phyloP scores from a whole-genome alignment of 2,329 filamentous ascomycete genomes.

The Pestalotiopsis sp. region DNA sequence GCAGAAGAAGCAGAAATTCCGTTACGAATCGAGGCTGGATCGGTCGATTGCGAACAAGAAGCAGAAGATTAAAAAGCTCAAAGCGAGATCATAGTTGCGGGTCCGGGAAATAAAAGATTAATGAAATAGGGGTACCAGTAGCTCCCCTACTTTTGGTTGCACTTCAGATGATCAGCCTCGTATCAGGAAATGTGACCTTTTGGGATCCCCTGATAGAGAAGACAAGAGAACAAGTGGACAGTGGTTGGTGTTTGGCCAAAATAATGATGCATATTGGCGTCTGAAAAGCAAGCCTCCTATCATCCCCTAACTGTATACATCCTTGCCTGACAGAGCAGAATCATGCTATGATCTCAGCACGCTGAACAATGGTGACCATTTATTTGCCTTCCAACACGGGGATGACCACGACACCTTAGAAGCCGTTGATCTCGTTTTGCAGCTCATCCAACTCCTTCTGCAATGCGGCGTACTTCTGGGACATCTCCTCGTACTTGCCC shows the following conservation, averaged over 20 bases:
- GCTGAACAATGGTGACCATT: not conserved
- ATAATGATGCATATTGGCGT: not conserved
- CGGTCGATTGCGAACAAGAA: constrained; percentile 75
- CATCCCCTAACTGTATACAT: constrained; percentile 4
- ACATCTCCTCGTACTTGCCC: constrained; percentile 96
- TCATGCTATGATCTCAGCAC: not conserved
- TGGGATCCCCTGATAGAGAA: not conserved
- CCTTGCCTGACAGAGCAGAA: not conserved
- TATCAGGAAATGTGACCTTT: constrained; percentile 2
- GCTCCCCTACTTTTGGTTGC: not conserved
- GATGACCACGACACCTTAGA: constrained; percentile 52
- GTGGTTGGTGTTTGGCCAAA: not conserved
- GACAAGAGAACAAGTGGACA: not conserved
- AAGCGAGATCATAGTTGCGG: constrained; percentile 6
- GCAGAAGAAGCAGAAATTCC: constrained; percentile 89
- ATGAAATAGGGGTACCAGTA: not conserved
- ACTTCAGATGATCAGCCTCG: not conserved
- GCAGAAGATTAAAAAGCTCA: constrained; percentile 64
- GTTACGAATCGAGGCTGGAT: constrained; percentile 88
- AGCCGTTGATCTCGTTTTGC: constrained; percentile 88
- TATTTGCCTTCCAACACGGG: not conserved
- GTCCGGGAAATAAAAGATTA: not conserved
- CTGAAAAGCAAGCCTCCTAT: constrained; percentile 4
- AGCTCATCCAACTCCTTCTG: constrained; percentile 93
- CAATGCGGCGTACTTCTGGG: constrained; percentile 80